Percentiles rank a stretch among this genome's conserved stretches.
Evolutionary conservation across 192 early-diverging fungal genomes (phyloP).

Genomic region (Umbelopsis sp.): DNA sequence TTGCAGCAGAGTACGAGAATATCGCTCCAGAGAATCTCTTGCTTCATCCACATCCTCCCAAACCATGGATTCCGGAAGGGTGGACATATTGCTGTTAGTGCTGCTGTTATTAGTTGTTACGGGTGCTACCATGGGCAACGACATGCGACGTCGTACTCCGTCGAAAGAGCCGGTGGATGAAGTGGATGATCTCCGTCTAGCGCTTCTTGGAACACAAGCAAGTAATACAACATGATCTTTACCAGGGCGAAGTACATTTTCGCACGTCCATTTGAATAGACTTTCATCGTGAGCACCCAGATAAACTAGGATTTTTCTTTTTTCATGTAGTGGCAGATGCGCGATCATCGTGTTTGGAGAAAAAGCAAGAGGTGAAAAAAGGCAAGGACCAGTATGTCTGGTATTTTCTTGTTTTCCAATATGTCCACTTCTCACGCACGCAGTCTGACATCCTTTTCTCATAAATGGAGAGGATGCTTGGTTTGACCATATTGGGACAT

Average conservation of each 20-base stretch:
- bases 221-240: constrained; percentile 24
- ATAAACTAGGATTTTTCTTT: constrained; percentile 9
- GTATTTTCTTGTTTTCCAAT: neutral
- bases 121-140: neutral
- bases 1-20: neutral
- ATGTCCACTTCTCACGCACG: constrained; percentile 14
- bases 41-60: constrained; percentile 18
- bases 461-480: neutral
- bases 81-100: neutral
- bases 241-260: constrained; percentile 13
- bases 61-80: neutral
- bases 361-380: neutral
- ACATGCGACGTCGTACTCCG: neutral
- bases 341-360: neutral
- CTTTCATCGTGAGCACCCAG: constrained; percentile 3
- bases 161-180: constrained; percentile 7
- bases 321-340: constrained; percentile 16
- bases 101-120: neutral
- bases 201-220: constrained; percentile 19
- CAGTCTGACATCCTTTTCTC: neutral
- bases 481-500: constrained; percentile 11
- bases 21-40: neutral
- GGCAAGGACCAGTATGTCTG: neutral
- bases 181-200: constrained; percentile 3
- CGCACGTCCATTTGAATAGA: constrained; percentile 6